phyloP scores from a whole-genome alignment of 768 basidiomycete genomes.

The Tremella fuciformis region DNA sequence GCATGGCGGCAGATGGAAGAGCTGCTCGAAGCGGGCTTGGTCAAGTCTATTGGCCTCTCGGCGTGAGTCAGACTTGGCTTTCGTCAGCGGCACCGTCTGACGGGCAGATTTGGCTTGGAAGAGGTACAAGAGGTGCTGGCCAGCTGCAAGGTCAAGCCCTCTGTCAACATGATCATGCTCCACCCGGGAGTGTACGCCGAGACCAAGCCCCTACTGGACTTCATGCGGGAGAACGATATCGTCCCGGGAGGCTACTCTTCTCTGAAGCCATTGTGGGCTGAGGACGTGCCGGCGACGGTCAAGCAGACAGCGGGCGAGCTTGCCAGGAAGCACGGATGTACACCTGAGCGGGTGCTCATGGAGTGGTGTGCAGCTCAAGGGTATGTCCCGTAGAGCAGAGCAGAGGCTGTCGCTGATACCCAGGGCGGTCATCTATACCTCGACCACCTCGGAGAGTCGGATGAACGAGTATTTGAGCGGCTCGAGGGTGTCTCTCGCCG shows the following conservation, averaged over 20 bases:
- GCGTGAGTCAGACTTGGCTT: slow-evolving; percentile 47
- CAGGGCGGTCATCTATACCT: slow-evolving; percentile 8
- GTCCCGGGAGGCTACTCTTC: slow-evolving; percentile 36
- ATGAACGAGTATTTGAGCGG: slow-evolving; percentile 2
- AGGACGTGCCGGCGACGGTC: neutral
- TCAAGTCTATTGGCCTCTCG: slow-evolving; percentile 40
- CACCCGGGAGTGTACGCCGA: slow-evolving; percentile 29
- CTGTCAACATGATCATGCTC: slow-evolving; percentile 39
- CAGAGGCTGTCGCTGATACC: neutral
- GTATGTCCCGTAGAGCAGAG: neutral
- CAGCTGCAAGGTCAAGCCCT: slow-evolving; percentile 27
- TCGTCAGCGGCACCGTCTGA: neutral
- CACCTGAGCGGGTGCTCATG: slow-evolving; percentile 3
- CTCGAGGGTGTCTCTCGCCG: neutral
- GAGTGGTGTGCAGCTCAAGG: slow-evolving; percentile 1
- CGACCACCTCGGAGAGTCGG: slow-evolving; percentile 4
- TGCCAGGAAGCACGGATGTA: neutral
- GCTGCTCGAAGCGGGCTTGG: slow-evolving; percentile 32
- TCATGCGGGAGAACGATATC: slow-evolving; percentile 27
- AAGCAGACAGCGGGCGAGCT: neutral
- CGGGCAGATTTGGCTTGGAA: slow-evolving; percentile 29
- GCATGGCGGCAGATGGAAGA: slow-evolving; percentile 39
- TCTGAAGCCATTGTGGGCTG: slow-evolving; percentile 24
- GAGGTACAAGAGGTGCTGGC: slow-evolving; percentile 30
- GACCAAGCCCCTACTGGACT: slow-evolving; percentile 24